Evolutionary conservation across 352 stramenopile species (phyloP).

Genomic region (Globisporangium emineosum): DNA sequence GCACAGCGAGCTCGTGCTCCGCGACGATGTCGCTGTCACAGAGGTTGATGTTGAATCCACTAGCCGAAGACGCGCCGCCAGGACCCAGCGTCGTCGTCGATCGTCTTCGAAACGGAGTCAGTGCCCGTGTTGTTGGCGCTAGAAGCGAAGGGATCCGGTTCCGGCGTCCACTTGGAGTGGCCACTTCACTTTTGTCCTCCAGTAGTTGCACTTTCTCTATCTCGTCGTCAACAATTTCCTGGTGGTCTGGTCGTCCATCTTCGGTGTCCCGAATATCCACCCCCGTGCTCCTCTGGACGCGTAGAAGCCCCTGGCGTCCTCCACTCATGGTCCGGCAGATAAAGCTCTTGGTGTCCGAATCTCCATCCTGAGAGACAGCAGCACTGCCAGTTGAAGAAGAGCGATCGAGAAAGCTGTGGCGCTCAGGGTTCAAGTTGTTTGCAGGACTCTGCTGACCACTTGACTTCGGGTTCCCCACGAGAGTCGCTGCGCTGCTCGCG

Average conservation of each 20-base stretch:
- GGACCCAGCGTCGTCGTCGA: slow-evolving; percentile 6
- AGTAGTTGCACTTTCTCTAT: slow-evolving; percentile 12
- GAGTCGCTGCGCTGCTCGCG: slow-evolving; percentile 1
- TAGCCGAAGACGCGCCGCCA: background rate
- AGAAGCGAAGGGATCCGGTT: slow-evolving; percentile 2
- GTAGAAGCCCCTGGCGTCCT: slow-evolving; percentile 22
- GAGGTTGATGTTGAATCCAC: slow-evolving; percentile 18
- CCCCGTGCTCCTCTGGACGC: slow-evolving; percentile 21
- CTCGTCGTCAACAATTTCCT: slow-evolving; percentile 1
- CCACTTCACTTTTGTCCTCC: background rate
- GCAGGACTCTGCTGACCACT: background rate
- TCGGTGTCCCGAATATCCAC: slow-evolving; percentile 7
- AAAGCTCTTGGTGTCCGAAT: slow-evolving; percentile 25
- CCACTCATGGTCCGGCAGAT: slow-evolving; percentile 25
- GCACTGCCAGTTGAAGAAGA: background rate
- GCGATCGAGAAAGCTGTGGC: slow-evolving; percentile 13
- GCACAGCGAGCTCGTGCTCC: slow-evolving; percentile 53
- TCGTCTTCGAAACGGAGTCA: slow-evolving; percentile 13
- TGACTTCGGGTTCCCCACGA: background rate
- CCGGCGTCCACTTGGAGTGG: background rate
- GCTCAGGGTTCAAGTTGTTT: slow-evolving; percentile 19
- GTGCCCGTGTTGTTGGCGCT: background rate
- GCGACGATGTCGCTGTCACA: slow-evolving; percentile 27
- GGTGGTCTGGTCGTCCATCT: background rate
- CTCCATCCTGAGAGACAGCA: background rate